Conservation (phyloP, 2,329 filamentous ascomycete species). For the Nemania sp. region DNA sequence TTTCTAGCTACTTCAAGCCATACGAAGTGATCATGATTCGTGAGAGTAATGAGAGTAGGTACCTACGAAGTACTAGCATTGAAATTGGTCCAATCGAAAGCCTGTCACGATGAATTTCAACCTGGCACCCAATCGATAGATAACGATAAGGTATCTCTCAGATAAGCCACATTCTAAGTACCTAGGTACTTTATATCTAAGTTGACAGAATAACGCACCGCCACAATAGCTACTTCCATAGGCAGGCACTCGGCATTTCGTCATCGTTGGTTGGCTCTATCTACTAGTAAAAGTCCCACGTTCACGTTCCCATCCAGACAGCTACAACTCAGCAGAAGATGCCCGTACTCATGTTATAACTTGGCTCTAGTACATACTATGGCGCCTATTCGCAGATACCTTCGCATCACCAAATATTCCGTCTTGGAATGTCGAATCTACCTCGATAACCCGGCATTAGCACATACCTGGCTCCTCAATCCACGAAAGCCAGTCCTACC, state of each 20-base stretch:
- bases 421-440: conserved; percentile 98
- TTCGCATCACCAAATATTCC: conserved; percentile 89
- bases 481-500: conserved; percentile 76
- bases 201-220: too few relatives aligned
- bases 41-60: too few relatives aligned
- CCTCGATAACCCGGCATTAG: conserved; percentile 84
- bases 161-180: not conserved
- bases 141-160: conserved; percentile 5
- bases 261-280: conserved; percentile 25
- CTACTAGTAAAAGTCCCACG: too few relatives aligned
- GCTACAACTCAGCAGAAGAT: too few relatives aligned
- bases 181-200: too few relatives aligned
- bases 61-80: too few relatives aligned
- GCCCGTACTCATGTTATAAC: not conserved
- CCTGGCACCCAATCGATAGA: too few relatives aligned
- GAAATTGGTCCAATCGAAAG: not conserved
- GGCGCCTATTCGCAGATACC: conserved; percentile 86
- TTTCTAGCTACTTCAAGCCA: not conserved
- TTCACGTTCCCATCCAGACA: too few relatives aligned
- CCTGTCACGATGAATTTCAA: conserved; percentile 1
- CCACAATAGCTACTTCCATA: too few relatives aligned
- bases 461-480: conserved; percentile 82
- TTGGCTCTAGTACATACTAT: conserved; percentile 59
- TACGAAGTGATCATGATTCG: not conserved
- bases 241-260: conserved; percentile 11